phyloP scores from a whole-genome alignment of 2,329 filamentous ascomycete genomes.

The Polychaeton citri region DNA sequence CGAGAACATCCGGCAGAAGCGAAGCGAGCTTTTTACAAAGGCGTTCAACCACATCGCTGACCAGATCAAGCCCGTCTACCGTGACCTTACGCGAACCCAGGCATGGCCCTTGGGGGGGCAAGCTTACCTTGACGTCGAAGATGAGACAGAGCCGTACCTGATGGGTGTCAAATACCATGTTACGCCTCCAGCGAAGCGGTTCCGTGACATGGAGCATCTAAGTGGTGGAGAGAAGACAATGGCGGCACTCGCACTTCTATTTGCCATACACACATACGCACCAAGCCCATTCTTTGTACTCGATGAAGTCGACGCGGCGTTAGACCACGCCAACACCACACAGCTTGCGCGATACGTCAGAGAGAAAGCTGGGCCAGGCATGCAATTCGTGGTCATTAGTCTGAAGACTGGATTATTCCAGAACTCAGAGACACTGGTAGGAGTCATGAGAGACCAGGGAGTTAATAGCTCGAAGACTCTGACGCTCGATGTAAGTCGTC shows the following conservation, averaged over 20 bases:
- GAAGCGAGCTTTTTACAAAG: conserved; percentile 86
- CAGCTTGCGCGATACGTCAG: conserved; percentile 94
- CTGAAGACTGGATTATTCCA: conserved; percentile 94
- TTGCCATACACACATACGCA: conserved; percentile 93
- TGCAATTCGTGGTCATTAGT: conserved; percentile 98
- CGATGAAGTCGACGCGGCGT: conserved; percentile 91
- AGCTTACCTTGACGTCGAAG: conserved; percentile 84
- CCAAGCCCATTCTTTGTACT: conserved; percentile 95
- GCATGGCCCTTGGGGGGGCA: conserved; percentile 87
- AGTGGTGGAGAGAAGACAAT: conserved; percentile 98
- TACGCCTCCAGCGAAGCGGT: conserved; percentile 95
- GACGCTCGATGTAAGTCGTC: conserved; percentile 76
- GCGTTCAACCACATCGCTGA: conserved; percentile 91
- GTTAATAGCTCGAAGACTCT: conserved; percentile 84
- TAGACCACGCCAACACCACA: conserved; percentile 96
- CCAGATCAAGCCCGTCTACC: conserved; percentile 87
- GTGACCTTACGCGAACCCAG: conserved; percentile 78
- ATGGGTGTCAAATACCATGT: conserved; percentile 96
- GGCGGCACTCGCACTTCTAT: conserved; percentile 88
- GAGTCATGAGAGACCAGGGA: conserved; percentile 88
- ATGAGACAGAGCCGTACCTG: conserved; percentile 91
- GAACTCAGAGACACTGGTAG: conserved; percentile 87
- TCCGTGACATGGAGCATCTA: conserved; percentile 97
- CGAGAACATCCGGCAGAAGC: conserved; percentile 64
- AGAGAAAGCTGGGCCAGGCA: conserved; percentile 85